Conservation (phyloP, 2,329 filamentous ascomycete genomes). For the Dendryphion nanum region DNA sequence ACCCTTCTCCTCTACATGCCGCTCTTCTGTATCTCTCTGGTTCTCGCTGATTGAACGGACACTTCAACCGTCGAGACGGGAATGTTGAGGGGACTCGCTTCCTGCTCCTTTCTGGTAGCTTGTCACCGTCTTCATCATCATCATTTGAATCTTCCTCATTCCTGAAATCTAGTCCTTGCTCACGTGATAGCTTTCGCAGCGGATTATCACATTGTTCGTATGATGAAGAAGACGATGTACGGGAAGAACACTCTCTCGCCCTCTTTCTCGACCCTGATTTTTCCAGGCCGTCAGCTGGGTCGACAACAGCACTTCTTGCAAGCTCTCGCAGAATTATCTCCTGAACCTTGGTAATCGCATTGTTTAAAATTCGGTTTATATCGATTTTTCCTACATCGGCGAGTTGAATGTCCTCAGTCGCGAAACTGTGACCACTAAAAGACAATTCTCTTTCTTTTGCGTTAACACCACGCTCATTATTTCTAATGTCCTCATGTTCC, state of each 20-base stretch:
- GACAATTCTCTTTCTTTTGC: too few species aligned
- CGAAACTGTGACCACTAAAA: too few species aligned
- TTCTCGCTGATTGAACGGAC: slow-evolving; percentile 4
- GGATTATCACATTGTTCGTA: not conserved
- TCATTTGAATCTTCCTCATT: not conserved
- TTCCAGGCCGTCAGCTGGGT: not conserved
- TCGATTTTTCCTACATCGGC: too few species aligned
- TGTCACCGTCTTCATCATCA: not conserved
- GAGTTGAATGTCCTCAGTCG: too few species aligned
- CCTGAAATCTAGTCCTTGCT: not conserved
- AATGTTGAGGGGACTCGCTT: not conserved
- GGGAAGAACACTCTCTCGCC: not conserved
- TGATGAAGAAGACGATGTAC: not conserved
- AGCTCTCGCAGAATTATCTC: not conserved
- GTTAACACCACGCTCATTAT: too few species aligned
- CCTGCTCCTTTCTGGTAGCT: not conserved
- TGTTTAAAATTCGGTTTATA: too few species aligned
- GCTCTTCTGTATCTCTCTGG: slow-evolving; percentile 4
- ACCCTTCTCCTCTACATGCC: slow-evolving; percentile 6
- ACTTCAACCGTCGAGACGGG: slow-evolving; percentile 3
- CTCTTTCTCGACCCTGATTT: not conserved
- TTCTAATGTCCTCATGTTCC: too few species aligned
- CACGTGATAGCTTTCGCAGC: not conserved
- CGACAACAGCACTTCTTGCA: not conserved
- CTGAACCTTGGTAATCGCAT: not conserved